Evolutionary conservation across 352 stramenopile species (phyloP), one percentile per base, ranked within the genome.

Genomic region (Globisporangium okanoganense): DNA sequence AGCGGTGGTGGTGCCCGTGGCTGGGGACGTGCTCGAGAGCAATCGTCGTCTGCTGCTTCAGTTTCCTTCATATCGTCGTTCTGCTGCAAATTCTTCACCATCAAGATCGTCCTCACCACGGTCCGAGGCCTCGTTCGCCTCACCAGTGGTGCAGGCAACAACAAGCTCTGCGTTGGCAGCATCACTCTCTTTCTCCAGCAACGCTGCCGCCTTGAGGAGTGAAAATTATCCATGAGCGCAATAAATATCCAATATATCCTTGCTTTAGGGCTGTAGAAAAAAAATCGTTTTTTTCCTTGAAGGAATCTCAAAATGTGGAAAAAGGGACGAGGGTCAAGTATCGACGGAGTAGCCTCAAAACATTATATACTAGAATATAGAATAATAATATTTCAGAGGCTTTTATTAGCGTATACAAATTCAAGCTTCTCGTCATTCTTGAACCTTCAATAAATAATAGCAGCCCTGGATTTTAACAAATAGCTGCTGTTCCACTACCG

Each of bases 41-140:
- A 77, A 77, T n/a, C 45, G 63, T 14, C 66, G 61, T 2, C 49
- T 77, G 35, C 36, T 77, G 38, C 45, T 48, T 20, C 58, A 74
- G 25, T 77, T 67, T 27, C 56, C 60, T 9, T 27, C 40, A 3
- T 54, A 59, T 3, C 20, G 38, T 9, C 54, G 1, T 9, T 43
- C 54, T 5, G n/a, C 52, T 2, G 22, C 52, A 44, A 12, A 25
- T 14, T 50, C 53, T 18, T 29, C 53, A 3, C 24, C 53, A 35
- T 47, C n/a, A n/a, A n/a, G n/a, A n/a, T n/a, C n/a, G n/a, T n/a
- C n/a, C n/a, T n/a, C n/a, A n/a, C n/a, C 51, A 4, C 14, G 31
- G 16, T 49, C 29, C 14, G 12, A 14, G 12, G 12, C 14, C 8
- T 27, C 35, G 24, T 6, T n/a, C 33, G 33, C 38, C 8, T 50